These are phyloP conservation scores for Sporothrix variecibatus DNA, from an alignment of 2,329 filamentous ascomycete species.

Conservation along the genomic window DNA sequence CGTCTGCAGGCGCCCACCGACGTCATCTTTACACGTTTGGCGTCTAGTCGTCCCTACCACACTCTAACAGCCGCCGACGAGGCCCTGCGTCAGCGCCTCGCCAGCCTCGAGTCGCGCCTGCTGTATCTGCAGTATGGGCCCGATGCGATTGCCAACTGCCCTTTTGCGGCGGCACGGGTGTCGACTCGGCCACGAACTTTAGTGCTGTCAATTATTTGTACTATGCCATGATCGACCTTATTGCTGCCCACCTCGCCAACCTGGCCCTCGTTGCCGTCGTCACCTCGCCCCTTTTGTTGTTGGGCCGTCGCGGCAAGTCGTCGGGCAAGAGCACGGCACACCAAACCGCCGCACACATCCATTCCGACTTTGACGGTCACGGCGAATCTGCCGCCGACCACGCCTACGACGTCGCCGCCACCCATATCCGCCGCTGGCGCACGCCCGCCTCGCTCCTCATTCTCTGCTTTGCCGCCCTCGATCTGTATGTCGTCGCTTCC, in stretches of 20 bases:
- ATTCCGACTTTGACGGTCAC: constrained; percentile 3
- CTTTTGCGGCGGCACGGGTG: constrained; percentile 63
- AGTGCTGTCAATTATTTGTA: constrained; percentile 71
- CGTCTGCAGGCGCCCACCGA: constrained; percentile 84
- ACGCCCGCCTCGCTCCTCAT: constrained; percentile 66
- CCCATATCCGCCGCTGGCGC: constrained; percentile 57
- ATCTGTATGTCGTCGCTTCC: constrained; percentile 64
- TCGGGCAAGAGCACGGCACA: neutral
- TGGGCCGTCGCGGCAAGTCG: constrained; percentile 60
- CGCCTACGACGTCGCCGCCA: constrained; percentile 23
- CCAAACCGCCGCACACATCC: neutral
- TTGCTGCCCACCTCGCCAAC: constrained; percentile 80
- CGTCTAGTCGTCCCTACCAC: constrained; percentile 51
- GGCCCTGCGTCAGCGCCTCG: constrained; percentile 67
- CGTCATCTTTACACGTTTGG: constrained; percentile 77
- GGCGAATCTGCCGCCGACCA: constrained; percentile 15
- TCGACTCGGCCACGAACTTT: constrained; percentile 50
- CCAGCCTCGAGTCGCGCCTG: constrained; percentile 69
- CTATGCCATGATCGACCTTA: constrained; percentile 74
- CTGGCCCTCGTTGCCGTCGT: constrained; percentile 69
- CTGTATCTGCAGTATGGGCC: constrained; percentile 86
- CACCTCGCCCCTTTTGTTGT: constrained; percentile 65
- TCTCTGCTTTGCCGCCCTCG: constrained; percentile 59
- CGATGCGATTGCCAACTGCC: constrained; percentile 69
- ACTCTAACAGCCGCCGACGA: constrained; percentile 61